These are phyloP conservation scores for Pilasporangium apinafurcum DNA, from an alignment of 352 stramenopile genomes.

Conservation along the genomic window DNA sequence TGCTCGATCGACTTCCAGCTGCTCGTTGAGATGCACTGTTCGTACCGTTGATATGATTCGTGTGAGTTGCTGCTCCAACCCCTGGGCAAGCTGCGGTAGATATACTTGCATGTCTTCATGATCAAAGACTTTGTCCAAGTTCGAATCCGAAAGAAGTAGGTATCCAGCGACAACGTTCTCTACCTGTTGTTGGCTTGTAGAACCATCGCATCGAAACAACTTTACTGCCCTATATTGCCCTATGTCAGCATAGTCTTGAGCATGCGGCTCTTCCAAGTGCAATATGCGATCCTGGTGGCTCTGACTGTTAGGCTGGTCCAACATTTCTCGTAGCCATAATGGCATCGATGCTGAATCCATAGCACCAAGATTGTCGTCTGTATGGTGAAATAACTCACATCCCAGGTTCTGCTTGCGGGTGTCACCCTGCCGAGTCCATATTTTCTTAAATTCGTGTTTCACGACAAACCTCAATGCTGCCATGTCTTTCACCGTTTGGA, in stretches of 20 bases:
- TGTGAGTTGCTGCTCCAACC: background rate
- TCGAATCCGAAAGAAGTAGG: background rate
- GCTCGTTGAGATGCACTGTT: too few species aligned
- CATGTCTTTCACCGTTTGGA: conserved; percentile 1
- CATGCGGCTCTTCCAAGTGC: too few species aligned
- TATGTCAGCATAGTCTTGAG: too few species aligned
- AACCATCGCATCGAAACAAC: background rate
- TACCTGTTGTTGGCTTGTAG: background rate
- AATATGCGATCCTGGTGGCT: background rate
- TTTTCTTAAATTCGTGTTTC: background rate
- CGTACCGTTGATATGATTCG: background rate
- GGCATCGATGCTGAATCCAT: background rate
- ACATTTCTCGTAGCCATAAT: background rate
- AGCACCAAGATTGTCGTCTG: background rate
- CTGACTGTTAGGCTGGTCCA: background rate
- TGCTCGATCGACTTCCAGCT: too few species aligned
- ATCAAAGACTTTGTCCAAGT: conserved; percentile 3
- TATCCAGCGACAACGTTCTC: background rate
- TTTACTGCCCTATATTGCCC: too few species aligned
- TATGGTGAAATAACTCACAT: background rate
- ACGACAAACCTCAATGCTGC: background rate
- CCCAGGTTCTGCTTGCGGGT: background rate
- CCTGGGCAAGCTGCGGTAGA: conserved; percentile 3
- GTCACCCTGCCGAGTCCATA: conserved; percentile 1
- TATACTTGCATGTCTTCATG: conserved; percentile 2